Conservation (phyloP, 2,329 filamentous ascomycete species). For the Claviceps arundinis region DNA sequence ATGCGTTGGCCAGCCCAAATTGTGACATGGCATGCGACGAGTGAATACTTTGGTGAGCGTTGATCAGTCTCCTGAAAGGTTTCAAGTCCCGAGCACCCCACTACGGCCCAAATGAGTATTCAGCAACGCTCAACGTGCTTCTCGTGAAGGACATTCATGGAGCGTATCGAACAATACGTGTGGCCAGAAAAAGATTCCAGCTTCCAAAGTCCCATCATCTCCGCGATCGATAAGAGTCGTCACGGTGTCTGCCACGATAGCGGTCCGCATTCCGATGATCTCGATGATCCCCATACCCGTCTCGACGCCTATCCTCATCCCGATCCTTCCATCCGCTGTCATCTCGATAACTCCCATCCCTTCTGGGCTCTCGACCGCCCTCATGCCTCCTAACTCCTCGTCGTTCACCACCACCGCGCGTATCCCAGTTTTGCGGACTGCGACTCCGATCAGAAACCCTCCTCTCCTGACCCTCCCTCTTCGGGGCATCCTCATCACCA, state of each 20-base stretch:
- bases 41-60: too few species aligned
- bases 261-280: neutral
- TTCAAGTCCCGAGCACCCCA: too few species aligned
- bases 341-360: conserved; percentile 8
- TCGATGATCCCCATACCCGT: neutral
- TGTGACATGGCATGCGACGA: too few species aligned
- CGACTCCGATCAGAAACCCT: conserved; percentile 20
- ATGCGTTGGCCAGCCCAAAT: too few species aligned
- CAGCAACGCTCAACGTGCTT: neutral
- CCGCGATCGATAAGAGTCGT: conserved; percentile 8
- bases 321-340: conserved; percentile 3
- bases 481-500: conserved; percentile 10
- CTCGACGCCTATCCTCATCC: conserved; percentile 6
- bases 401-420: conserved; percentile 5
- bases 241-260: neutral
- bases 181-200: neutral
- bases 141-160: too few species aligned
- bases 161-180: neutral
- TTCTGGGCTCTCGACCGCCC: conserved; percentile 14
- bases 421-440: conserved; percentile 23
- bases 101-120: too few species aligned
- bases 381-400: conserved; percentile 11
- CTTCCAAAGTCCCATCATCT: conserved; percentile 4
- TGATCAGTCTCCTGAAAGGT: too few species aligned
- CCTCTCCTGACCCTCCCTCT: neutral